Evolutionary conservation across 2,329 filamentous ascomycete genomes (phyloP), one percentile per base, ranked within the genome.

Genomic region (Herpomyces periplanetae): DNA sequence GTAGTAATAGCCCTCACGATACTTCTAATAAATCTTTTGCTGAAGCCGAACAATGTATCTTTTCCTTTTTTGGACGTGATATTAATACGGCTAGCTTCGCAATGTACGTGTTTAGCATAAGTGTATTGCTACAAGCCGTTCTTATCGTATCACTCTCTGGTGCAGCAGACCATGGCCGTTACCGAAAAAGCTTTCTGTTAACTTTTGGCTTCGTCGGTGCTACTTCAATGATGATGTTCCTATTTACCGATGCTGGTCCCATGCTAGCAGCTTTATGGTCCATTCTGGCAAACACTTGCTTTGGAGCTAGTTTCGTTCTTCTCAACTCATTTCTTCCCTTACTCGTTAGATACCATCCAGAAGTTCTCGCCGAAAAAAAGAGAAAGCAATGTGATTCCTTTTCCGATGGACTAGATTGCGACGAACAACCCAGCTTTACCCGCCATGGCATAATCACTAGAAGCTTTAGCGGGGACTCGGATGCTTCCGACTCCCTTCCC

Each of bases 31-130:
- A n/a, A n/a, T n/a, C n/a, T n/a, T n/a, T n/a, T n/a, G n/a, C n/a
- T 28, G 26, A 45, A 27, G 43, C 44, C 16, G 48, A 47, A 18
- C 68, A 84, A 34, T 96, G 80, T 33, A 45, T 91, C 23, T 56
- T 91, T 23, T 54, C 61, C 26, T 45, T 91, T 3, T 42, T 85
- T 10, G 75, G 75, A 4, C 37, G 64, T 23, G 61, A 85, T 31
- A 61, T 96, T 41, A 91, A 91, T 38, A 88, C 75, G 1, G 73
- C 75, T 13, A 84, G 66, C 37, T 88, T 91, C 37, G 75, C 71
- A 34, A 85, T 91, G 69, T 91, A 91, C 40, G 88, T 71, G 2
- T 96, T 96, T 39, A 85, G 71, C 22, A 45, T 84, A 31, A 84
- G 68, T 34, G 80, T 96, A 2, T 39, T 88, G 9, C 38, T 88